Conservation (phyloP, 2,329 filamentous ascomycete genomes). For the Xylariaceae sp. region DNA sequence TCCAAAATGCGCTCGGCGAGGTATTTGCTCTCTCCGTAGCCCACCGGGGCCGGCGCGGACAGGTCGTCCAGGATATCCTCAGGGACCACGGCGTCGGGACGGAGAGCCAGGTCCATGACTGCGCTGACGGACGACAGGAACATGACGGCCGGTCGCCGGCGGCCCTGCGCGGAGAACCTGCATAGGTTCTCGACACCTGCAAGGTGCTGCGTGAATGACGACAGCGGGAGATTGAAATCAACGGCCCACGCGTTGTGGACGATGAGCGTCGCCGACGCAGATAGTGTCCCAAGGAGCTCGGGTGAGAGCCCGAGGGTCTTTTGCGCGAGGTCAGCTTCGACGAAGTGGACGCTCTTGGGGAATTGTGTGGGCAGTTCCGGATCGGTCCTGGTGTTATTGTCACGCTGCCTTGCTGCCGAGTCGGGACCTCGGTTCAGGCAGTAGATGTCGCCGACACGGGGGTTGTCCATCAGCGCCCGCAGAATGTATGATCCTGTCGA, state of each 20-base stretch:
- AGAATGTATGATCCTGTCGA: slow-evolving; percentile 9
- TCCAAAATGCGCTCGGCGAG: slow-evolving; percentile 3
- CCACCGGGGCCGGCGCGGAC: not conserved
- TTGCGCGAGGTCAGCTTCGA: slow-evolving; percentile 5
- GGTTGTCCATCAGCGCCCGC: slow-evolving; percentile 3
- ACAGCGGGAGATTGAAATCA: slow-evolving; percentile 8
- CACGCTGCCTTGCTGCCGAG: slow-evolving; percentile 4
- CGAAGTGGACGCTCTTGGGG: slow-evolving; percentile 5
- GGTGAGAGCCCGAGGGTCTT: slow-evolving; percentile 1
- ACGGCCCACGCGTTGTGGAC: slow-evolving; percentile 11
- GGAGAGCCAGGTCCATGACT: slow-evolving; percentile 2
- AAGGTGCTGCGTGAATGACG: slow-evolving; percentile 6
- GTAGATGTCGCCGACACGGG: slow-evolving; percentile 3
- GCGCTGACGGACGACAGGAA: slow-evolving; percentile 5
- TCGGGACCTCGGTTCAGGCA: slow-evolving; percentile 9
- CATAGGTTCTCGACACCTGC: slow-evolving; percentile 3
- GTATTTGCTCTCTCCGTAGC: slow-evolving; percentile 4
- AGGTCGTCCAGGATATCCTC: slow-evolving; percentile 2
- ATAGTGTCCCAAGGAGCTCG: slow-evolving; percentile 2
- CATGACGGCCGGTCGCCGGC: slow-evolving; percentile 1
- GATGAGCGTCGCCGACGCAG: slow-evolving; percentile 4
- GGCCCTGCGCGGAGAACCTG: slow-evolving; percentile 4
- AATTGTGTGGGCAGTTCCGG: slow-evolving; percentile 1
- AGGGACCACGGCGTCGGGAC: not conserved
- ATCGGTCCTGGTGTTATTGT: slow-evolving; percentile 2